Conservation (phyloP, 768 basidiomycete species). For the Rhizopogon vinicolor region DNA sequence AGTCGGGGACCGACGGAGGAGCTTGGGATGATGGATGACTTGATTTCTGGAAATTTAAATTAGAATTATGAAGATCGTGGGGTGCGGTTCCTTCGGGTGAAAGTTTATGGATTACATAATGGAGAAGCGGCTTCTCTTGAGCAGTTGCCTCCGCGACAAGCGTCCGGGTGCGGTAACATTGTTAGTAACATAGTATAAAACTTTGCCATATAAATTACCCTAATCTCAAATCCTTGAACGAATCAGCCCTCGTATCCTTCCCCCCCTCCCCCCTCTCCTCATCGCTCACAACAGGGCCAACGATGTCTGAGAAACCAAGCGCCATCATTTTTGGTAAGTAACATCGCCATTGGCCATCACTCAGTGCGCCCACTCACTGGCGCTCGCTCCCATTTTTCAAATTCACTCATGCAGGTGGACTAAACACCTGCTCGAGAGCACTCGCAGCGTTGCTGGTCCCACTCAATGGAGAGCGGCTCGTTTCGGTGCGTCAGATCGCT, state of each 20-base stretch:
- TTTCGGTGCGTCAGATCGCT: conserved; percentile 50
- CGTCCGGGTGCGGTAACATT: conserved; percentile 5
- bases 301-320: conserved; percentile 41
- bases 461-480: conserved; percentile 59
- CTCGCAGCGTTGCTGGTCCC: conserved; percentile 69
- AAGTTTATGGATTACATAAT: conserved; percentile 17
- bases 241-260: conserved; percentile 9
- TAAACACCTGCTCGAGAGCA: conserved; percentile 75
- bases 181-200: conserved; percentile 1
- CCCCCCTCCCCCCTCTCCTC: conserved; percentile 5
- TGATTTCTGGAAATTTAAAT: neutral
- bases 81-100: conserved; percentile 1
- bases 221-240: conserved; percentile 13
- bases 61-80: neutral
- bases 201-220: conserved; percentile 18
- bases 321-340: conserved; percentile 74
- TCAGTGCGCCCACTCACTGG: conserved; percentile 5
- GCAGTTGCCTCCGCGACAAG: conserved; percentile 20
- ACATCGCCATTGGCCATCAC: neutral
- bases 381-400: conserved; percentile 4
- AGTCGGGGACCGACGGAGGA: neutral
- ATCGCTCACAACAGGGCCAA: conserved; percentile 27
- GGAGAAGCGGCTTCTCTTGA: conserved; percentile 1
- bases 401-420: conserved; percentile 49
- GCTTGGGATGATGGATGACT: neutral